These are phyloP conservation scores for Austroboletus eburneus DNA, from an alignment of 768 basidiomycete species.

Conservation along the genomic window DNA sequence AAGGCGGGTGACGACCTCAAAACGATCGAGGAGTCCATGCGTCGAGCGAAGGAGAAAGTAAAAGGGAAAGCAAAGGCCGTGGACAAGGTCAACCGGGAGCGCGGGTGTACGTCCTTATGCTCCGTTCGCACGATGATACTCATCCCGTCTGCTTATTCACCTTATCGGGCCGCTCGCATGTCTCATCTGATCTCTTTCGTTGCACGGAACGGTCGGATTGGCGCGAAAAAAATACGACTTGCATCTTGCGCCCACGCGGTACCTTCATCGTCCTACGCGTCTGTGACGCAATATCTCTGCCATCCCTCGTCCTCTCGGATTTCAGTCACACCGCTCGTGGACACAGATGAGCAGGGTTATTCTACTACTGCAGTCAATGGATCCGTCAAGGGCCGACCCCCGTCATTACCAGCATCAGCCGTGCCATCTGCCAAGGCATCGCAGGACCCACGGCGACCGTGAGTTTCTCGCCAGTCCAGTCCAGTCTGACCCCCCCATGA, in stretches of 20 bases:
- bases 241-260: neutral
- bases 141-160: slow-evolving; percentile 9
- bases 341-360: slow-evolving; percentile 46
- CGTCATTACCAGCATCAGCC: slow-evolving; percentile 44
- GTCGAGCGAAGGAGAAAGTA: slow-evolving; percentile 71
- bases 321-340: slow-evolving; percentile 46
- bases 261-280: neutral
- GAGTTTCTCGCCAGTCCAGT: slow-evolving; percentile 21
- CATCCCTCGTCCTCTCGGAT: slow-evolving; percentile 3
- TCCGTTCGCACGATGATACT: slow-evolving; percentile 7
- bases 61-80: slow-evolving; percentile 67
- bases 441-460: slow-evolving; percentile 62
- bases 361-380: slow-evolving; percentile 26
- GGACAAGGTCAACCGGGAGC: slow-evolving; percentile 70
- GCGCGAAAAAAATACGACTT: slow-evolving; percentile 4
- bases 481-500: slow-evolving; percentile 14
- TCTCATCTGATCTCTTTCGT: slow-evolving; percentile 6
- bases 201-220: slow-evolving; percentile 9
- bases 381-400: slow-evolving; percentile 44
- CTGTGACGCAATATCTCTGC: slow-evolving; percentile 12
- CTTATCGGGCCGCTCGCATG: slow-evolving; percentile 13
- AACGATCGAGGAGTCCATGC: slow-evolving; percentile 72
- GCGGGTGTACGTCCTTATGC: slow-evolving; percentile 59
- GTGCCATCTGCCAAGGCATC: slow-evolving; percentile 51
- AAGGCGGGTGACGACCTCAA: slow-evolving; percentile 75